Base-by-base conservation (phyloP, 441 rosid genomes). In the Euphorbia schlechtendalii region DNA sequence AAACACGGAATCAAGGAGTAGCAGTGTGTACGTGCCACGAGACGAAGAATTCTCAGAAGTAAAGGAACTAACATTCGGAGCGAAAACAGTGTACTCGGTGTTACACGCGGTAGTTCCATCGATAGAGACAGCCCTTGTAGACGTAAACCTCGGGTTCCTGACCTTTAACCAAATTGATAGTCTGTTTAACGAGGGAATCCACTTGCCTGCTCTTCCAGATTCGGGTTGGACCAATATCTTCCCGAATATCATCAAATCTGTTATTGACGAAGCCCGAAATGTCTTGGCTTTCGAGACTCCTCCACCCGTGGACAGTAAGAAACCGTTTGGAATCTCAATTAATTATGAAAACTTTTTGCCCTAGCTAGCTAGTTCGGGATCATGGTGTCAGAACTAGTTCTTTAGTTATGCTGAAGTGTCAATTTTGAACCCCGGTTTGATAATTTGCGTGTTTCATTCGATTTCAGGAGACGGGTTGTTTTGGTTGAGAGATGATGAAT, bases 401-500 rank as follows among this genome's bases (percentile, higher is more conserved):
- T 36, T 36, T n/a, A n/a, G n/a, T n/a, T n/a, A n/a, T n/a, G n/a
- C n/a, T n/a, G n/a, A n/a, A n/a, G n/a, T n/a, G n/a, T n/a, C n/a
- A n/a, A n/a, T n/a, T n/a, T n/a, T n/a, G n/a, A n/a, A n/a, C n/a
- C n/a, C n/a, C n/a, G n/a, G n/a, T 6, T 32, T 32, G 34, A 32
- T 32, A 6, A 32, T 32, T 2, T 32, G 34, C 6, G 9, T 40
- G 11, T 40, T 40, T 40, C 9, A 40, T 40, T 56, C 4, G 6
- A 32, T 56, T 74, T 22, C 74, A 90, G 97, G 84, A 70, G 89
- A 86, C 67, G 78, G 62, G 56, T 82, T 83, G 57, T 83, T 86
- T 71, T 90, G 97, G 95, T 45, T 83, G 30, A 72, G 81, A 45
- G 95, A 90, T 13, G 91, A 88, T 21, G 92, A 90, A 59, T 90